Conservation (phyloP, 2,329 filamentous ascomycete species). For the Stemphylium beticola region DNA sequence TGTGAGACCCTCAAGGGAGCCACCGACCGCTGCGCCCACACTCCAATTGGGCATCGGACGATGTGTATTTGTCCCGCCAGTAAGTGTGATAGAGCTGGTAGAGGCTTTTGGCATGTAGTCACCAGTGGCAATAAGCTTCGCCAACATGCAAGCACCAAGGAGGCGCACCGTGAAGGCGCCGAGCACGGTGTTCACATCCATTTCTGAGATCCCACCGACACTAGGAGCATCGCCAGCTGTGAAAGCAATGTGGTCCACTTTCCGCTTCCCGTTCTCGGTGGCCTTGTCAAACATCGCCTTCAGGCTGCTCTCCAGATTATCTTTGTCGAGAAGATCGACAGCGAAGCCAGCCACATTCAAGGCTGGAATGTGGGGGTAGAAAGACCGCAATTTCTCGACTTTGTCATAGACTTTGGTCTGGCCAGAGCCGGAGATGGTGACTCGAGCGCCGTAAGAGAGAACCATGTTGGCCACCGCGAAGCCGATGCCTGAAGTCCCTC, state of each 20-base stretch:
- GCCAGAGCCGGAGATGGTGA: constrained; percentile 66
- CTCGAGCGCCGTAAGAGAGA: constrained; percentile 61
- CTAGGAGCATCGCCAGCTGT: constrained; percentile 35
- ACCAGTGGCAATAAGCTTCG: constrained; percentile 46
- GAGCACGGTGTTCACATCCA: constrained; percentile 31
- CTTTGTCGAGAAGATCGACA: constrained; percentile 35
- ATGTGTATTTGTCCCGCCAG: constrained; percentile 45
- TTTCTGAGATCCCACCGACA: constrained; percentile 32
- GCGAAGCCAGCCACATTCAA: constrained; percentile 32
- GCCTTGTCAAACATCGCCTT: constrained; percentile 35
- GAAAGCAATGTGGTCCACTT: constrained; percentile 42
- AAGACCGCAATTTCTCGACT: constrained; percentile 53
- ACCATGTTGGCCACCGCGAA: constrained; percentile 65
- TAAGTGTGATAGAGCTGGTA: constrained; percentile 50
- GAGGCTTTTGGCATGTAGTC: constrained; percentile 41
- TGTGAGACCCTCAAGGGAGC: constrained; percentile 41
- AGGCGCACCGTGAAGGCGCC: constrained; percentile 42
- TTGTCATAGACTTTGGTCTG: constrained; percentile 58
- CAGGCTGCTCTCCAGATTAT: constrained; percentile 37
- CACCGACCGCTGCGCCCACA: constrained; percentile 32
- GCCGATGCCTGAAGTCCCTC: constrained; percentile 70
- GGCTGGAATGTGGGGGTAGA: constrained; percentile 43
- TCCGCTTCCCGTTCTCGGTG: constrained; percentile 33
- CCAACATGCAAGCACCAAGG: constrained; percentile 46
- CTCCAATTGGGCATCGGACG: constrained; percentile 47